Conservation (phyloP, 345 rosid genomes). For the Clausena lansium region DNA sequence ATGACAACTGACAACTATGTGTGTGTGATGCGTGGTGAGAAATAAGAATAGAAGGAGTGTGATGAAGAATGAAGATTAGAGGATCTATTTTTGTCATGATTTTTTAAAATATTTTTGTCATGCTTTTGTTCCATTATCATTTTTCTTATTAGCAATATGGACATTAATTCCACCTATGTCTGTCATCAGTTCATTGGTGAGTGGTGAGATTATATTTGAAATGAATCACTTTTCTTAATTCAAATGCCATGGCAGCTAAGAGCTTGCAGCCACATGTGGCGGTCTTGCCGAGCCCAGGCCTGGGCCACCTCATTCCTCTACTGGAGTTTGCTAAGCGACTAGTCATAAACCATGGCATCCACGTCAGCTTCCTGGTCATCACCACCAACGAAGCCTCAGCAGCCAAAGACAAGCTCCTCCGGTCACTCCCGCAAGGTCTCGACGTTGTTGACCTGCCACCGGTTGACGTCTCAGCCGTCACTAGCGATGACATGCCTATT, state of each 20-base stretch:
- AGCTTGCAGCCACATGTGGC: slow-evolving; percentile 25
- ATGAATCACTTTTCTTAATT: too few species aligned
- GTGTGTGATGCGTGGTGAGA: too few species aligned
- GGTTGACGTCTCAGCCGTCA: slow-evolving; percentile 20
- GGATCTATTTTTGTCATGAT: too few species aligned
- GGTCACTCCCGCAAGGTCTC: slow-evolving; percentile 24
- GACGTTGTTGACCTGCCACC: slow-evolving; percentile 32
- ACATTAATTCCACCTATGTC: too few species aligned
- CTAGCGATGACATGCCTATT: slow-evolving; percentile 16
- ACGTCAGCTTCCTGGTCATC: slow-evolving; percentile 32
- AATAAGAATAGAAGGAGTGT: too few species aligned
- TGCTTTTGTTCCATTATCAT: too few species aligned
- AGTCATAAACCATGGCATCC: slow-evolving; percentile 22
- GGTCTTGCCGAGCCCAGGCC: slow-evolving; percentile 34
- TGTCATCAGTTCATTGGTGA: too few species aligned
- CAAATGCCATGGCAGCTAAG: background rate
- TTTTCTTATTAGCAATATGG: too few species aligned
- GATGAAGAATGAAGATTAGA: too few species aligned
- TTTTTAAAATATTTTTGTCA: too few species aligned
- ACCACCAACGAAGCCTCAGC: slow-evolving; percentile 20
- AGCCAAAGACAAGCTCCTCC: slow-evolving; percentile 22
- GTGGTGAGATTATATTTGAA: too few species aligned
- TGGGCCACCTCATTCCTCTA: slow-evolving; percentile 46
- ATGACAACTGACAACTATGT: too few species aligned
- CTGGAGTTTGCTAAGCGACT: slow-evolving; percentile 39